Percentiles rank a stretch among this genome's conserved stretches.
These are phyloP conservation scores for Globisporangium iwayamae DNA, from an alignment of 352 stramenopile species.

Conservation along the genomic window DNA sequence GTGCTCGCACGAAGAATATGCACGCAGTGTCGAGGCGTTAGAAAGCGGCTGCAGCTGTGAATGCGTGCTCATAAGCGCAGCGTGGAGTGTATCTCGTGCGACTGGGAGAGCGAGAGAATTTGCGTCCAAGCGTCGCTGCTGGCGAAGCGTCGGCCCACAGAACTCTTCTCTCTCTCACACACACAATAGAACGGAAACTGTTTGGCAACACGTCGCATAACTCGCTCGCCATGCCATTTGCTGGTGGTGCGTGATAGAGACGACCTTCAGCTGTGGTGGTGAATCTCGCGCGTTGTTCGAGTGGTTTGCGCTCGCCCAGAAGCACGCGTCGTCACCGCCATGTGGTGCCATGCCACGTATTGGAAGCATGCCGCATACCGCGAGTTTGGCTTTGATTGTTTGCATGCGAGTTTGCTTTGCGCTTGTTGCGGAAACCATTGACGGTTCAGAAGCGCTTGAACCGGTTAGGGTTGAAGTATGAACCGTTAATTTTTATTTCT, in stretches of 20 bases:
- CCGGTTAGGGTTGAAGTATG: conserved; percentile 8
- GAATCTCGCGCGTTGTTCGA: background rate
- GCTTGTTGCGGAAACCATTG: background rate
- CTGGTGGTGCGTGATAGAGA: no score
- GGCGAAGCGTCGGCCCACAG: conserved; percentile 4
- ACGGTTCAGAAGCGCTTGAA: conserved; percentile 1
- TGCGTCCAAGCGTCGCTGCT: background rate
- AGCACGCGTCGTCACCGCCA: conserved; percentile 2
- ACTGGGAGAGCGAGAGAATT: background rate
- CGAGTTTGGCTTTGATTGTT: background rate
- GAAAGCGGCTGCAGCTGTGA: no score
- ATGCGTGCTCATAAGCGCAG: background rate
- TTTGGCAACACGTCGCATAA: conserved; percentile 7
- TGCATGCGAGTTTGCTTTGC: conserved; percentile 2
- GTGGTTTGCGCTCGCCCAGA: background rate
- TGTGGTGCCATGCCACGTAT: background rate
- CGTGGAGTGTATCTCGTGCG: background rate
- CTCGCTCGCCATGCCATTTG: background rate
- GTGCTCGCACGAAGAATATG: no score
- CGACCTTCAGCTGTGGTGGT: background rate
- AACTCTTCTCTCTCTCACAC: background rate
- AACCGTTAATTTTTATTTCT: background rate
- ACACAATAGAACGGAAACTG: background rate
- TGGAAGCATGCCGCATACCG: background rate
- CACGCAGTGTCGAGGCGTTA: no score